Percentiles rank a stretch among this genome's conserved stretches.
These are phyloP conservation scores for Parastagonospora nodorum DNA, from an alignment of 2,329 filamentous ascomycete species.

Conservation along the genomic window DNA sequence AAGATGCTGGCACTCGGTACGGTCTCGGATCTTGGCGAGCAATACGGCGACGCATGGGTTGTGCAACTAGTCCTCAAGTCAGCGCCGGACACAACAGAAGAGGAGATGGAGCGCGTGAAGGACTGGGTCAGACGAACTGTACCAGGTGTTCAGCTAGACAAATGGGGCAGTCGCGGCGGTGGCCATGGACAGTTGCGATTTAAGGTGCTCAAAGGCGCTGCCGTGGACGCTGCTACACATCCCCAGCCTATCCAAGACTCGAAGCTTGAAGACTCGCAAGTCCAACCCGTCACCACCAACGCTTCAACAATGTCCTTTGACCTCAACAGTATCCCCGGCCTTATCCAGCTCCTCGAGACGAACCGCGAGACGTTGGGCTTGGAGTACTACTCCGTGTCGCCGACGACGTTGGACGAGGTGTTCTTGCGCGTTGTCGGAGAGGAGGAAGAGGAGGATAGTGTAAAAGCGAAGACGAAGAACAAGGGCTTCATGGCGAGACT, in stretches of 20 bases:
- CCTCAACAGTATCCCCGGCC: conserved; percentile 62
- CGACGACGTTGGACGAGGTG: conserved; percentile 88
- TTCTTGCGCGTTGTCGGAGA: conserved; percentile 83
- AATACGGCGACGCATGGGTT: conserved; percentile 78
- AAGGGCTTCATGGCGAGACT: conserved; percentile 1
- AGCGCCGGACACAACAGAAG: conserved; percentile 72
- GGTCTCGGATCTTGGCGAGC: conserved; percentile 70
- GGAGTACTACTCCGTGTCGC: conserved; percentile 84
- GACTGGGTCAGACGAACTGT: conserved; percentile 68
- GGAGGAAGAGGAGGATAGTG: conserved; percentile 60
- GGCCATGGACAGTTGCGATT: conserved; percentile 85
- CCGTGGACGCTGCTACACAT: conserved; percentile 22
- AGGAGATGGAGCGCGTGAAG: conserved; percentile 69
- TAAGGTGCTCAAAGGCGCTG: conserved; percentile 64
- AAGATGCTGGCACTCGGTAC: conserved; percentile 86
- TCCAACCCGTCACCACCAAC: conserved; percentile 25
- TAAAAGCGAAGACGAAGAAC: conserved; percentile 6
- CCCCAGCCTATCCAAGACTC: conserved; percentile 5
- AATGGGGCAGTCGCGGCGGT: conserved; percentile 70
- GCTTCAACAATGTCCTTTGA: conserved; percentile 12
- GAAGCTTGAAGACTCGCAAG: conserved; percentile 20
- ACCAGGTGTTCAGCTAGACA: conserved; percentile 64
- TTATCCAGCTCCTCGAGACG: conserved; percentile 76
- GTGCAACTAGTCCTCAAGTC: conserved; percentile 78
- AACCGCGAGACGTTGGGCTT: conserved; percentile 71